Percentiles rank a stretch among this genome's conserved stretches.
Conservation (phyloP, 2,329 filamentous ascomycete species). For the Colletotrichum sansevieriae region DNA sequence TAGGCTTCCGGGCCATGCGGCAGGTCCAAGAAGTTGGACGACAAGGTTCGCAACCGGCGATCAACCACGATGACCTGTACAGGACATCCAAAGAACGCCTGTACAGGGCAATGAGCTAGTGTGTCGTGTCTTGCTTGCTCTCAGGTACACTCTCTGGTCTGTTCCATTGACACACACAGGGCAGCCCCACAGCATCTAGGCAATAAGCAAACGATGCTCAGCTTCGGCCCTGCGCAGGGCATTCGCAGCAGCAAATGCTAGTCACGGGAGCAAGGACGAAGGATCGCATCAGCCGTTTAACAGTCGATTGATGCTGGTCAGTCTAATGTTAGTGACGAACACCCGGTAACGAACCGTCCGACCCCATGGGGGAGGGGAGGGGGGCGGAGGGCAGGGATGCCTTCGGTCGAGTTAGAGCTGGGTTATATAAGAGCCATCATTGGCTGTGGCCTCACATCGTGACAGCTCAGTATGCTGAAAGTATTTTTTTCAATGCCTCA, state of each 20-base stretch:
- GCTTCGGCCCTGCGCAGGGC: conserved; percentile 18
- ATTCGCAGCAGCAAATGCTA: background rate
- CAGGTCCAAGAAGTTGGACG: background rate
- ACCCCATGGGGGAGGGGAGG: conserved; percentile 21
- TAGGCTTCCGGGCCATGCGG: background rate
- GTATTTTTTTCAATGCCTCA: background rate
- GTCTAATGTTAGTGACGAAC: conserved; percentile 14
- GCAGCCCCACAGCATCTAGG: conserved; percentile 15
- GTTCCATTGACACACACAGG: conserved; percentile 28
- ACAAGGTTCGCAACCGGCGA: background rate
- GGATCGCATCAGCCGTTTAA: conserved; percentile 24
- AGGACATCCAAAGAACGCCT: conserved; percentile 17
- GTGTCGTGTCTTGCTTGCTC: background rate
- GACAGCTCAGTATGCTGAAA: background rate
- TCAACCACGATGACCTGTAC: conserved; percentile 13
- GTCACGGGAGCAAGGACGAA: conserved; percentile 19
- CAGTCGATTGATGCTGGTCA: background rate
- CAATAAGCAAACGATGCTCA: background rate
- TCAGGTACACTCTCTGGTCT: background rate
- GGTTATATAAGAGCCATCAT: conserved; percentile 31
- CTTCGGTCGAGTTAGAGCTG: background rate
- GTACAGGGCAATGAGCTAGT: conserved; percentile 18
- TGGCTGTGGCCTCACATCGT: conserved; percentile 7
- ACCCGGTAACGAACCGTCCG: background rate
- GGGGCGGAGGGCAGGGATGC: background rate